phyloP scores from a whole-genome alignment of 208 protist species.

The Trichomonas gallinae region DNA sequence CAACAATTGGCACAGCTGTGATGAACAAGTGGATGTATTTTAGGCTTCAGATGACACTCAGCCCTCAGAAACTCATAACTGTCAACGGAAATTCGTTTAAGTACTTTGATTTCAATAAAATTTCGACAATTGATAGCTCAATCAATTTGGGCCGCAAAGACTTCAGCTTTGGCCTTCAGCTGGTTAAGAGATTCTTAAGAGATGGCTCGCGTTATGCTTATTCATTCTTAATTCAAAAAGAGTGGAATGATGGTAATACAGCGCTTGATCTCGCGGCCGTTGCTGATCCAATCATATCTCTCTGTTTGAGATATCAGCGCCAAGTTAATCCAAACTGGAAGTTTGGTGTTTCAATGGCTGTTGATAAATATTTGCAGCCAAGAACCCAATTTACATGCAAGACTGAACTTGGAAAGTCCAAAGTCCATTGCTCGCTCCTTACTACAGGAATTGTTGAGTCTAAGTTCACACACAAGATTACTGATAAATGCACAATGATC shows the following conservation, averaged over 20 bases:
- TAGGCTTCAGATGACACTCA: neutral
- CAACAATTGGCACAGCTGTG: neutral
- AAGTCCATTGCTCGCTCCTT: neutral
- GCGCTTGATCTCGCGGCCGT: neutral
- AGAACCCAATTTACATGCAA: neutral
- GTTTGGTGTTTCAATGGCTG: neutral
- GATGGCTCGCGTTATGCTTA: neutral
- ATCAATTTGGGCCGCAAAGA: neutral
- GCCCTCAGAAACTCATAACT: neutral
- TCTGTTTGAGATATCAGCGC: neutral
- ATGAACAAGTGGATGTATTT: neutral
- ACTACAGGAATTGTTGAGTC: neutral
- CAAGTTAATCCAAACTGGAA: neutral
- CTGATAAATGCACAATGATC: neutral
- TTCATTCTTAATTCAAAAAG: neutral
- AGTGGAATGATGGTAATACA: neutral
- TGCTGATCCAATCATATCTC: neutral
- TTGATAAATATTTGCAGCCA: neutral
- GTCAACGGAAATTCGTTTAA: neutral
- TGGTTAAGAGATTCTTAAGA: neutral
- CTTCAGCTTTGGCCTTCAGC: neutral
- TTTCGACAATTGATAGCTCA: neutral
- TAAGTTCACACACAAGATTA: neutral
- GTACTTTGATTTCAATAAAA: neutral
- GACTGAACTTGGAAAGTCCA: neutral